Percentiles rank a stretch among this genome's conserved stretches.
Conservation (phyloP, 768 basidiomycete species). For the Pilatotrama ljubarskyi region DNA sequence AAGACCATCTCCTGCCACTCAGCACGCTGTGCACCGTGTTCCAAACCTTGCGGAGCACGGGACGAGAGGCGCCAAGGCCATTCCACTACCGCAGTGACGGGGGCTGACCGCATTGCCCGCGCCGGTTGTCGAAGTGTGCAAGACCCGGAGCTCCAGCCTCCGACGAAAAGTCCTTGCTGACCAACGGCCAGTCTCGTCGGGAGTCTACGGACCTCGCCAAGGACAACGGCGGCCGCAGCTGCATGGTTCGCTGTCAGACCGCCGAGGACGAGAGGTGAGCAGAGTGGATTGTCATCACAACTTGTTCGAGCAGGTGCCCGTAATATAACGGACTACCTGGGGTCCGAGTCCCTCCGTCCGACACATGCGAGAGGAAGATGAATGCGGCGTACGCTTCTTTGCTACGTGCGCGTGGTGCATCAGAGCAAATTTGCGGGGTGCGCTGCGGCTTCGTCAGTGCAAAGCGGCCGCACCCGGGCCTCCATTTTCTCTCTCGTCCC, state of each 20-base stretch:
- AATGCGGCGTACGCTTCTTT: background rate
- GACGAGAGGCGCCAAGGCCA: too few relatives aligned
- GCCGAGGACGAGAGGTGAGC: background rate
- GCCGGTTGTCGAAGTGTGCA: background rate
- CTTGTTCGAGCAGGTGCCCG: background rate
- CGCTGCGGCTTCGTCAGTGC: too few relatives aligned
- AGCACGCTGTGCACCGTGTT: too few relatives aligned
- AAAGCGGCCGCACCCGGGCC: too few relatives aligned
- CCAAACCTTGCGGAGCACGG: too few relatives aligned
- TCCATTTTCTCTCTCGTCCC: too few relatives aligned
- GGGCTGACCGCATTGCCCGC: background rate
- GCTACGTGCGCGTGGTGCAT: background rate
- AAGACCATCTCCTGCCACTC: too few relatives aligned
- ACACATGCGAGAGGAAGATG: background rate
- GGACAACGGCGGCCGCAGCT: background rate
- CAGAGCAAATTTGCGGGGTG: too few relatives aligned
- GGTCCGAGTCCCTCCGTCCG: background rate
- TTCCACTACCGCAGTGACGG: background rate
- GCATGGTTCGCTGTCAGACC: background rate
- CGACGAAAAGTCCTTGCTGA: too few relatives aligned
- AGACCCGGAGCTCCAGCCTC: background rate
- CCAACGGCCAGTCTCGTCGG: background rate
- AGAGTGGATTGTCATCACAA: background rate
- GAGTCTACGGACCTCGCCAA: background rate
- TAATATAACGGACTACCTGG: background rate